Evolutionary conservation across 306 rosid genomes (phyloP).

Genomic region (Chamaecrista fasciculata): DNA sequence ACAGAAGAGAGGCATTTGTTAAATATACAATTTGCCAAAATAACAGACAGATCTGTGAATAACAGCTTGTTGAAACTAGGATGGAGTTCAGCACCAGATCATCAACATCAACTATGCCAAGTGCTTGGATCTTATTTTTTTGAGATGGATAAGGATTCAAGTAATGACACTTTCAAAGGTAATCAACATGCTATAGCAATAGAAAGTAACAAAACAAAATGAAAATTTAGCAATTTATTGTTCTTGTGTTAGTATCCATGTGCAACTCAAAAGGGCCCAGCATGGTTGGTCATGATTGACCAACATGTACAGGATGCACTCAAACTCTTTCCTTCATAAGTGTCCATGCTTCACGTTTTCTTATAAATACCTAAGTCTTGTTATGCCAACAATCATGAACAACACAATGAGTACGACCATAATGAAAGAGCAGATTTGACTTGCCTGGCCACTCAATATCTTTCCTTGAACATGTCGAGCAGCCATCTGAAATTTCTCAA

Average conservation of each 20-base stretch:
- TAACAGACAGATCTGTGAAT: neutral
- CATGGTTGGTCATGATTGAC: neutral
- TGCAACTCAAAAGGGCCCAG: neutral
- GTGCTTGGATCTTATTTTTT: neutral
- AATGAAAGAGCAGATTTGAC: constrained; percentile 30
- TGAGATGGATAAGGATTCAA: neutral
- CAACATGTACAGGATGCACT: neutral
- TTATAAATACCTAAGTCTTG: neutral
- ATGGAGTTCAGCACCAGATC: neutral
- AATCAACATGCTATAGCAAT: neutral
- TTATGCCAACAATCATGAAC: neutral
- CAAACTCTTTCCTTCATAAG: neutral
- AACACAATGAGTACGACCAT: neutral
- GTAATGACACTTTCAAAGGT: neutral
- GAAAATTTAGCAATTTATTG: neutral
- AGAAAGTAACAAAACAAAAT: neutral
- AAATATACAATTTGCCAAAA: constrained; percentile 3
- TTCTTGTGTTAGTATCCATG: neutral
- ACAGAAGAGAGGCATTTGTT: constrained; percentile 9
- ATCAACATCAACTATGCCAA: constrained; percentile 13
- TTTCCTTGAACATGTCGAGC: constrained; percentile 83
- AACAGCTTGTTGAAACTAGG: constrained; percentile 1
- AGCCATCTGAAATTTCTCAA: constrained; percentile 85
- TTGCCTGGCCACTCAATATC: constrained; percentile 87
- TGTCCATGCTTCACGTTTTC: neutral